Evolutionary conservation across 2,329 filamentous ascomycete genomes (phyloP).

Genomic region (Arthroderma sp.): DNA sequence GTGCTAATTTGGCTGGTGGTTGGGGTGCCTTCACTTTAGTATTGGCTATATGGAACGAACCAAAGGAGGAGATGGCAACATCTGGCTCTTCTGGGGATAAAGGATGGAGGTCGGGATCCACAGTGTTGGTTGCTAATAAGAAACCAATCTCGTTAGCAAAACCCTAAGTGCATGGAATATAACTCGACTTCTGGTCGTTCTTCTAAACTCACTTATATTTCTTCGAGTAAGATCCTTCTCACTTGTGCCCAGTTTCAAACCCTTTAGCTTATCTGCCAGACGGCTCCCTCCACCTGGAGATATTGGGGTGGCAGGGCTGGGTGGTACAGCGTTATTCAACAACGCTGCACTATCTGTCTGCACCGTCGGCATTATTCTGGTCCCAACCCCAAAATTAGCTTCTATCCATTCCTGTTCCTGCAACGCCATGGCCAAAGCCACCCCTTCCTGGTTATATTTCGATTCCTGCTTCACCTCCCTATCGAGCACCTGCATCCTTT

Average conservation of each 20-base stretch:
- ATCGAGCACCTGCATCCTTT: slow-evolving; percentile 60
- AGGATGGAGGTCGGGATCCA: slow-evolving; percentile 28
- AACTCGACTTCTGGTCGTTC: neutral
- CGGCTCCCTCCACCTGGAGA: slow-evolving; percentile 54
- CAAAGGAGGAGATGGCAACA: slow-evolving; percentile 50
- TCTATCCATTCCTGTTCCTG: slow-evolving; percentile 79
- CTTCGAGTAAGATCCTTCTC: slow-evolving; percentile 48
- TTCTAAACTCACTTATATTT: slow-evolving; percentile 36
- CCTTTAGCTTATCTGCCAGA: slow-evolving; percentile 65
- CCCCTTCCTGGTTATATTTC: slow-evolving; percentile 61
- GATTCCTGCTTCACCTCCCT: slow-evolving; percentile 65
- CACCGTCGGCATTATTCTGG: slow-evolving; percentile 25
- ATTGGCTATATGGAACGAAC: slow-evolving; percentile 40
- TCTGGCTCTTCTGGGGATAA: slow-evolving; percentile 52
- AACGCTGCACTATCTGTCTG: slow-evolving; percentile 23
- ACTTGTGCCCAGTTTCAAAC: slow-evolving; percentile 64
- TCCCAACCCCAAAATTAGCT: slow-evolving; percentile 56
- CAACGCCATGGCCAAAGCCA: slow-evolving; percentile 71
- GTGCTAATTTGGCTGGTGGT: slow-evolving; percentile 16
- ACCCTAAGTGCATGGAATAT: neutral
- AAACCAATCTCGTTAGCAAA: neutral
- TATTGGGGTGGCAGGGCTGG: slow-evolving; percentile 42
- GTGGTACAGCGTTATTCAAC: slow-evolving; percentile 12
- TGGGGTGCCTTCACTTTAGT: slow-evolving; percentile 13
- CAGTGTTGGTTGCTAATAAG: slow-evolving; percentile 1